Base-by-base conservation (phyloP, 805 yeast genomes). In the Ogataea philodendri region DNA sequence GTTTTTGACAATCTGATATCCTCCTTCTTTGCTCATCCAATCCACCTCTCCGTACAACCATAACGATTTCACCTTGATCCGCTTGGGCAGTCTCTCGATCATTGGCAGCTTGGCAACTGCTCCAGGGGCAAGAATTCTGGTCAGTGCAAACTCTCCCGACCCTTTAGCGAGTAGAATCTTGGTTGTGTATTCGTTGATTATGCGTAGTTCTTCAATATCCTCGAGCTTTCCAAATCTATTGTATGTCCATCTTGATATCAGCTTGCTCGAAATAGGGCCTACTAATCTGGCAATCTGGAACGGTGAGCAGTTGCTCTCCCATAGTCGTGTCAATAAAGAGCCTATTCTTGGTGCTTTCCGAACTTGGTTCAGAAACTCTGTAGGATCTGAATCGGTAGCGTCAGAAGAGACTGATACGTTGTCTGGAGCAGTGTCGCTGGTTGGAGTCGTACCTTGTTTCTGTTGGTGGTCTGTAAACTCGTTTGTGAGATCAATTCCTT, bases 21-120 rank as follows among this genome's bases (percentile, higher is more conserved):
- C 87, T 9, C 81, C 83, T 29, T 65, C 68, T 35, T 67, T 72
- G 42, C 74, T 74, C 86, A 80, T 80, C 87, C 87, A 80, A 54
- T 80, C 87, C 23, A 58, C 62, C 41, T 78, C 84, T 7, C 87
- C 87, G 48, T 80, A 80, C 15, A 78, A 43, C 80, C 83, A 77
- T 19, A 77, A 54, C 1, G 76, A 65, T 3, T 76, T 76, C 10
- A 73, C 44, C 11, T 47, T 41, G 1, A 61, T 34, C 32, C 67
- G 57, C 30, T 45, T 60, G 10, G 66, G 77, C 46, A 69, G 57
- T 47, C 85, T 65, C 44, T 74, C 79, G 20, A 74, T 44, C 27
- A 80, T 55, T 3, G 87, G 86, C 24, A 74, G 54, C 44, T 72
- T 68, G 0, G 84, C 73, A 15, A 69, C 41, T 0, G 79, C 79